Conservation (phyloP, 805 yeast genomes). For the Candida awuae region DNA sequence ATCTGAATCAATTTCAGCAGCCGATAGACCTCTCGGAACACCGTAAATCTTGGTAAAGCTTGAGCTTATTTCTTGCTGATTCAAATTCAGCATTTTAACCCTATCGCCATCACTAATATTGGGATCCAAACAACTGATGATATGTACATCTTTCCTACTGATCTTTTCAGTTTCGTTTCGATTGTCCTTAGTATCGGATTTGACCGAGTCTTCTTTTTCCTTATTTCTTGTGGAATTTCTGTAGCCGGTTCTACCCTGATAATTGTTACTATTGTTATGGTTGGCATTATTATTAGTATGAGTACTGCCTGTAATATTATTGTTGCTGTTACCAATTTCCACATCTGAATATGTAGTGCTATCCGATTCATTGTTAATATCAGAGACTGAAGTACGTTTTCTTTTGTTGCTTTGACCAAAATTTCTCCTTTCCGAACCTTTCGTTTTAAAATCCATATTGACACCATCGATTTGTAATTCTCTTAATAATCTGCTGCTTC, state of each 20-base stretch:
- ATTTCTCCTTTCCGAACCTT: slow-evolving; percentile 6
- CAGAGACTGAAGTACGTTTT: too few relatives aligned
- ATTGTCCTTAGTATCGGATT: too few relatives aligned
- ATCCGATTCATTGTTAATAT: too few relatives aligned
- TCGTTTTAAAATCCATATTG: slow-evolving; percentile 7
- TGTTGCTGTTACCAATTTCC: too few relatives aligned
- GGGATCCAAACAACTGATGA: slow-evolving; percentile 12
- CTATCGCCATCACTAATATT: slow-evolving; percentile 10
- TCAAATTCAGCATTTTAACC: slow-evolving; percentile 10
- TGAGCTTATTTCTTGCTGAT: slow-evolving; percentile 8
- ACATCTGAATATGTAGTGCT: too few relatives aligned
- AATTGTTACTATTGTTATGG: too few relatives aligned
- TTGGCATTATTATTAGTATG: too few relatives aligned
- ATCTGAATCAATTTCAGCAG: slow-evolving; percentile 12
- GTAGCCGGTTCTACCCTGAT: too few relatives aligned
- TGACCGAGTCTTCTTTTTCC: too few relatives aligned
- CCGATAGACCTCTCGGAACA: slow-evolving; percentile 12
- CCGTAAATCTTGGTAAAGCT: slow-evolving; percentile 13
- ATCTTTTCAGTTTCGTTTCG: neutral
- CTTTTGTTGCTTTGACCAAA: slow-evolving; percentile 1
- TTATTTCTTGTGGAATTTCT: too few relatives aligned
- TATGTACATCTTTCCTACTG: slow-evolving; percentile 8
- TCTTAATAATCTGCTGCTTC: slow-evolving; percentile 7
- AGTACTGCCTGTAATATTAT: too few relatives aligned
- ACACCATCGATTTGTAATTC: slow-evolving; percentile 12